Conservation (phyloP, 140 eudicot species). For the Flaveria floridana region DNA sequence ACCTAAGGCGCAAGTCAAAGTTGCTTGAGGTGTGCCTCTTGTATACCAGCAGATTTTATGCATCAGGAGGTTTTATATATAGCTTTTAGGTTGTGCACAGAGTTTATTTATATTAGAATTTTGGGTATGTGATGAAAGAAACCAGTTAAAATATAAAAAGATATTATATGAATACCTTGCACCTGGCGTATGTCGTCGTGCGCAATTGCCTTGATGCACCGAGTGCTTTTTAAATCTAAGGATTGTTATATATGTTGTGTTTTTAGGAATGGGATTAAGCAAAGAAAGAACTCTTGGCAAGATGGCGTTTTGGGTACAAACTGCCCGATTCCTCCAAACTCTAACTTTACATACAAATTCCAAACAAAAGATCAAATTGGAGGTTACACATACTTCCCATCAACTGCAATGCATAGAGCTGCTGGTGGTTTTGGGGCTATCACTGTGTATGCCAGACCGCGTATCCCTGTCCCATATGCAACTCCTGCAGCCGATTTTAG, state of each 20-base stretch:
- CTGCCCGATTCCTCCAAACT: conserved; percentile 80
- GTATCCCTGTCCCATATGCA: conserved; percentile 81
- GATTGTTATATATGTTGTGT: conserved; percentile 5
- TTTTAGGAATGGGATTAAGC: conserved; percentile 84
- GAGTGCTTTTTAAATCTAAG: no score
- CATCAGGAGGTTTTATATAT: no score
- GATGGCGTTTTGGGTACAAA: conserved; percentile 97
- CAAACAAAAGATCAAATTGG: conserved; percentile 94
- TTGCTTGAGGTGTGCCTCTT: no score
- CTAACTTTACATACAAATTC: conserved; percentile 74
- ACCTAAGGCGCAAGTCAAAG: no score
- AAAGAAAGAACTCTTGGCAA: conserved; percentile 94
- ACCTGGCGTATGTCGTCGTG: no score
- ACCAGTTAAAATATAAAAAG: no score
- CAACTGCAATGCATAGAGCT: conserved; percentile 79
- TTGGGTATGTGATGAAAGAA: no score
- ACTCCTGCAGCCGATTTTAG: conserved; percentile 77
- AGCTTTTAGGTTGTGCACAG: no score
- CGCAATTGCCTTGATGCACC: no score
- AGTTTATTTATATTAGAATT: no score
- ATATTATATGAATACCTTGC: no score
- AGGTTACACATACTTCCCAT: conserved; percentile 86
- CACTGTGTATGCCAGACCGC: conserved; percentile 72
- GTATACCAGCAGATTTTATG: no score
- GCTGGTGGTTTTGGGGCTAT: conserved; percentile 93